Evolutionary conservation across 2,329 filamentous ascomycete genomes (phyloP).

Genomic region (Dactylonectria estremocensis): DNA sequence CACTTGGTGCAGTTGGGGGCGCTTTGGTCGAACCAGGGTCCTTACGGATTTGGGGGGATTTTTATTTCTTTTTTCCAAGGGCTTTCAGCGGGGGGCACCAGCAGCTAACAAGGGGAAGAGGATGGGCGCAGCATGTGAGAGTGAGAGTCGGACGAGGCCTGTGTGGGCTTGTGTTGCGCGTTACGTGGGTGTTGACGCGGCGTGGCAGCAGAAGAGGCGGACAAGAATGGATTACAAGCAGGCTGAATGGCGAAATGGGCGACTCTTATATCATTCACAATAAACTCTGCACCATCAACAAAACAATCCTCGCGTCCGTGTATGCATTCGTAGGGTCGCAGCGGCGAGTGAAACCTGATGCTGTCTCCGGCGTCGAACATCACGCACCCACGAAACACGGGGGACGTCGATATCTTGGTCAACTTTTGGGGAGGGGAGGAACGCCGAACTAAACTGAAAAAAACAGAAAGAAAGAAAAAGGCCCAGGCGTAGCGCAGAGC

Average conservation of each 20-base stretch:
- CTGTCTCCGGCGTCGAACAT: conserved; percentile 4
- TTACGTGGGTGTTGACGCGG: conserved; percentile 13
- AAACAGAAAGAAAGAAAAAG: not conserved
- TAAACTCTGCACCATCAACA: too few relatives aligned
- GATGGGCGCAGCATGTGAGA: conserved; percentile 23
- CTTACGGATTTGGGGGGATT: conserved; percentile 9
- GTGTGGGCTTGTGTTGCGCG: conserved; percentile 10
- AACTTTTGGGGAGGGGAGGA: not conserved
- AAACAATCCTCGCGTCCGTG: too few relatives aligned
- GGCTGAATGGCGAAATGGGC: not conserved
- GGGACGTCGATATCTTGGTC: not conserved
- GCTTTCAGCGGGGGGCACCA: conserved; percentile 16
- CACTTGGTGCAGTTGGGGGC: conserved; percentile 15
- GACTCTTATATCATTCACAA: too few relatives aligned
- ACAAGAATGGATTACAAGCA: not conserved
- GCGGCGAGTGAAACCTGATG: conserved; percentile 21
- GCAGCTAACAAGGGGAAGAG: conserved; percentile 9
- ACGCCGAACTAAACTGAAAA: too few relatives aligned
- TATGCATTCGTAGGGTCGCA: conserved; percentile 12
- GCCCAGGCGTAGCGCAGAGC: not conserved
- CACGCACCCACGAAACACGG: conserved; percentile 18
- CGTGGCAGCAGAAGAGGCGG: conserved; percentile 2
- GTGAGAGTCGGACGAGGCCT: not conserved
- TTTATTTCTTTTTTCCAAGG: not conserved
- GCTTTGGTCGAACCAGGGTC: not conserved